A percentile compares a stretch with the other conserved stretches of the same genome.
Conservation (phyloP, 2,329 filamentous ascomycete species). For the Aspergillus sp. region DNA sequence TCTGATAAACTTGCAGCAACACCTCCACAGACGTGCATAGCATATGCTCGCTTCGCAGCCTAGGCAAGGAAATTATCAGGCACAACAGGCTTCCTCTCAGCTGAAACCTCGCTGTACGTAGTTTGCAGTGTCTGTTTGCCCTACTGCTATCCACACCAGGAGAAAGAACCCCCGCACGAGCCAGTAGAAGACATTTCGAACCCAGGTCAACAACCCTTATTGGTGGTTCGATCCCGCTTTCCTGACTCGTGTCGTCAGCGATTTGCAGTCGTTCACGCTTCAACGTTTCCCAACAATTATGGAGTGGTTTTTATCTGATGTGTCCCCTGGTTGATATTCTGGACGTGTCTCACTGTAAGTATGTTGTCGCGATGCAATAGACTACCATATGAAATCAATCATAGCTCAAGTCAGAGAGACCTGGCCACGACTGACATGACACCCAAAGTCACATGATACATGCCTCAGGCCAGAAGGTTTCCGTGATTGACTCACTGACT, state of each 20-base stretch:
- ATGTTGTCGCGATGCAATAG: neutral
- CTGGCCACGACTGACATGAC: no score
- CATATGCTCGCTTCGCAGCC: neutral
- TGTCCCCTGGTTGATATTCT: no score
- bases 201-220: neutral
- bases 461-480: slow-evolving; percentile 18
- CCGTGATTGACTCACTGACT: slow-evolving; percentile 6
- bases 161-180: slow-evolving; percentile 9
- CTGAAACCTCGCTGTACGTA: neutral
- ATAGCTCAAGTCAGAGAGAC: no score
- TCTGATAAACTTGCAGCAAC: slow-evolving; percentile 1
- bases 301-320: neutral
- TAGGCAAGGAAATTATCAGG: neutral
- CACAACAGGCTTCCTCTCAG: neutral
- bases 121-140: neutral
- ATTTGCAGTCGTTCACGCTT: slow-evolving; percentile 1
- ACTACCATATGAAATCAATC: neutral
- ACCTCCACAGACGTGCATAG: neutral
- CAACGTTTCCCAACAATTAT: neutral
- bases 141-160: neutral
- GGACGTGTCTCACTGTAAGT: no score
- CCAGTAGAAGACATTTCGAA: neutral
- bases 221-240: slow-evolving; percentile 13
- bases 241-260: slow-evolving; percentile 25
- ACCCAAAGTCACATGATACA: slow-evolving; percentile 10